phyloP scores from a whole-genome alignment of 148 eudicot species.

The Drosera capensis region DNA sequence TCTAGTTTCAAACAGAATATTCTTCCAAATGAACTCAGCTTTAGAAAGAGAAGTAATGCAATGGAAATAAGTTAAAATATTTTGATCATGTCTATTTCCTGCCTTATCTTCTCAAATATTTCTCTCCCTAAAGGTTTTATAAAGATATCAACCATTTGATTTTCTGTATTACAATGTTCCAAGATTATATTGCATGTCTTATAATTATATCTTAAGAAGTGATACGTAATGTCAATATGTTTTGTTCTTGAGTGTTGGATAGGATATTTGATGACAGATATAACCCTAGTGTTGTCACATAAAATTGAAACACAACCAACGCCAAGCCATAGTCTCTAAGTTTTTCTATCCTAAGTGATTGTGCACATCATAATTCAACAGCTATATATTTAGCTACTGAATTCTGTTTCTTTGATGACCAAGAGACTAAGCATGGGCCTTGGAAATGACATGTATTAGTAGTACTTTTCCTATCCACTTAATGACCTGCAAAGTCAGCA shows the following conservation, averaged over 20 bases:
- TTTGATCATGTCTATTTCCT: too few relatives aligned
- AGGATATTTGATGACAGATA: not conserved
- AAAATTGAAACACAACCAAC: not conserved
- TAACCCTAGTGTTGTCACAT: not conserved
- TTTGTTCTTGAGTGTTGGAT: too few relatives aligned
- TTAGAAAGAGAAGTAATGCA: too few relatives aligned
- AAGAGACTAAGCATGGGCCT: too few relatives aligned
- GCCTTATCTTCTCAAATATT: too few relatives aligned
- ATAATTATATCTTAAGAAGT: not conserved
- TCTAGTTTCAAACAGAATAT: too few relatives aligned
- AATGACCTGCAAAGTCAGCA: not conserved
- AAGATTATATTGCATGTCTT: not conserved
- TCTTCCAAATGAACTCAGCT: too few relatives aligned
- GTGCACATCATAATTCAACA: not conserved
- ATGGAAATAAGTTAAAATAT: too few relatives aligned
- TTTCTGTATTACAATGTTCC: not conserved
- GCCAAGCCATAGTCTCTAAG: not conserved
- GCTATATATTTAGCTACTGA: conserved; percentile 3
- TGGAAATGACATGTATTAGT: not conserved
- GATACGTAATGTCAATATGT: not conserved
- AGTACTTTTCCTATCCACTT: not conserved
- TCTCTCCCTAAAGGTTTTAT: too few relatives aligned
- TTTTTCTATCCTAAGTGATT: not conserved
- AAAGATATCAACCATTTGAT: not conserved
- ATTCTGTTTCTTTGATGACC: too few relatives aligned